Conservation (phyloP, 768 basidiomycete genomes). For the Macrolepiota albuminosa region DNA sequence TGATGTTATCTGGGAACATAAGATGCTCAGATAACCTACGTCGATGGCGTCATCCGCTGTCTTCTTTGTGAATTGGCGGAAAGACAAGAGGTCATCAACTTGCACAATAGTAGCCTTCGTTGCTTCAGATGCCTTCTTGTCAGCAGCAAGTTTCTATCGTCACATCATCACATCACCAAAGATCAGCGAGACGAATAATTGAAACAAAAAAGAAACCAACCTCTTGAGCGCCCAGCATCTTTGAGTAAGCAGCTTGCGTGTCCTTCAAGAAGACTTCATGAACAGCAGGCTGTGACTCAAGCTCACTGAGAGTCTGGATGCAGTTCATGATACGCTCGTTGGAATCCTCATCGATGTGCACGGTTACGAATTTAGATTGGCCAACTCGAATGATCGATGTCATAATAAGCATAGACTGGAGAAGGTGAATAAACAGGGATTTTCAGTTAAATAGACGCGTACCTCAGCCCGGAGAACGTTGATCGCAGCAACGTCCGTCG, state of each 20-base stretch:
- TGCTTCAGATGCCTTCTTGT: slow-evolving; percentile 83
- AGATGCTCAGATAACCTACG: slow-evolving; percentile 30
- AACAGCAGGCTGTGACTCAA: slow-evolving; percentile 52
- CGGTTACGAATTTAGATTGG: slow-evolving; percentile 90
- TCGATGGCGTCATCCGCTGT: slow-evolving; percentile 74
- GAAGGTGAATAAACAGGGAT: background rate
- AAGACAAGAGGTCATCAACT: slow-evolving; percentile 87
- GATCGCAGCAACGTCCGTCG: slow-evolving; percentile 37
- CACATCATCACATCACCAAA: background rate
- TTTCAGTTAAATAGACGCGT: slow-evolving; percentile 6
- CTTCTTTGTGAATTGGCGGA: slow-evolving; percentile 96
- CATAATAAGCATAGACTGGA: slow-evolving; percentile 95
- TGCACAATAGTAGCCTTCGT: slow-evolving; percentile 68
- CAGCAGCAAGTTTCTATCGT: slow-evolving; percentile 76
- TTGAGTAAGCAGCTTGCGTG: slow-evolving; percentile 87
- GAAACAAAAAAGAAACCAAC: slow-evolving; percentile 30
- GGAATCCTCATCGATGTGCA: slow-evolving; percentile 98
- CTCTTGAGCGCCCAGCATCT: slow-evolving; percentile 96
- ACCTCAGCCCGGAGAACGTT: slow-evolving; percentile 89
- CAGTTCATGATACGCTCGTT: slow-evolving; percentile 95
- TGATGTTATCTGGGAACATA: slow-evolving; percentile 2
- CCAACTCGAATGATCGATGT: slow-evolving; percentile 94
- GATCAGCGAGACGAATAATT: background rate
- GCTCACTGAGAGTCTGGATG: slow-evolving; percentile 86
- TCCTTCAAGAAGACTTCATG: slow-evolving; percentile 78